These are phyloP conservation scores for Durio zibethinus DNA, from an alignment of 345 rosid genomes.

Conservation along the genomic window DNA sequence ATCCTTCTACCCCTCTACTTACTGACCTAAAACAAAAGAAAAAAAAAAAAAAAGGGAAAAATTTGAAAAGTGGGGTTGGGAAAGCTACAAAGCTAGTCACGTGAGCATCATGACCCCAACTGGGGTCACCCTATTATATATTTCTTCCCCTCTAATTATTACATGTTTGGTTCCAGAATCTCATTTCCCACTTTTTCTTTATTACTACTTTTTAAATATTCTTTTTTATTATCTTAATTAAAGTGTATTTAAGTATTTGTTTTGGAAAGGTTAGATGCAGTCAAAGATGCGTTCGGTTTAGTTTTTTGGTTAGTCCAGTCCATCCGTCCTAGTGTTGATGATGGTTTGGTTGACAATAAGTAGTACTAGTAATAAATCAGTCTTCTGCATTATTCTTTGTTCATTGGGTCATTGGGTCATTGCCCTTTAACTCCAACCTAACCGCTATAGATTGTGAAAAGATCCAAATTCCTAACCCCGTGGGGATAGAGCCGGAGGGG, in stretches of 20 bases:
- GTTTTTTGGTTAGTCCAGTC: neutral
- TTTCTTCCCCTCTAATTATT: slow-evolving; percentile 26
- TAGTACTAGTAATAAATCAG: neutral
- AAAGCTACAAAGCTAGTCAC: slow-evolving; percentile 26
- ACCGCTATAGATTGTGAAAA: neutral
- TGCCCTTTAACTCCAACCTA: neutral
- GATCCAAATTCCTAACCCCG: neutral
- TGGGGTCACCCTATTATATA: slow-evolving; percentile 9
- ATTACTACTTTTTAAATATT: too few relatives aligned
- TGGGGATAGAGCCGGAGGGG: neutral
- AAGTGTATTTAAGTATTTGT: too few relatives aligned
- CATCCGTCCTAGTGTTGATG: neutral
- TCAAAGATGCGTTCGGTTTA: neutral
- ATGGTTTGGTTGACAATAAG: neutral
- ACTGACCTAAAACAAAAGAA: neutral
- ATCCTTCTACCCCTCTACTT: neutral
- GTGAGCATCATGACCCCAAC: slow-evolving; percentile 42
- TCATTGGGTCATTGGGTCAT: neutral
- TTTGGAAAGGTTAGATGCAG: neutral
- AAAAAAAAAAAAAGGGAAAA: neutral
- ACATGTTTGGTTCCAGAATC: slow-evolving; percentile 21
- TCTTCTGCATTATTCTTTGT: neutral
- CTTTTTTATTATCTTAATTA: neutral
- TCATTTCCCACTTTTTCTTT: neutral
- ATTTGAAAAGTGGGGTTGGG: neutral